Evolutionary conservation across 1,284 basidiomycete genomes (phyloP), one percentile per base, ranked within the genome.

Genomic region (Melampsora americana): DNA sequence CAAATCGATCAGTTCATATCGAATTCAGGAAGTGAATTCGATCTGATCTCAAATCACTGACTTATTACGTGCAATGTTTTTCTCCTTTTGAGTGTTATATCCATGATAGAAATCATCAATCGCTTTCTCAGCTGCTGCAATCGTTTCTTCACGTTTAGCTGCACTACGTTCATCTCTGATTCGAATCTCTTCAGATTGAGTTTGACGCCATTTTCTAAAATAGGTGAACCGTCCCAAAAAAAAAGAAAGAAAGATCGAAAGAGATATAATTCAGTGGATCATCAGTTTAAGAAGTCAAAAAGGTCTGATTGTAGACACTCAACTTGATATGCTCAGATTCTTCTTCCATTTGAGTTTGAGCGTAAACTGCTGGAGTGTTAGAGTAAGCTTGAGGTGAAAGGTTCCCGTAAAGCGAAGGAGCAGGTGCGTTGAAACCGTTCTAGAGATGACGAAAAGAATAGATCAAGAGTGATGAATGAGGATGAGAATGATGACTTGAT

Each of bases 31-130:
- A 14, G 11, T 44, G 42, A 14, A 44, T 14, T 46, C 16, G 32
- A 32, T 62, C 12, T 50, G 60, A 53, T n/a, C 69, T 5, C 39
- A 26, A 53, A 7, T 4, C 23, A 62, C 59, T 81, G 79, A 95
- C 93, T 99, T 99, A 88, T 99, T 99, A 83, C 94, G 90, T 67
- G 90, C 86, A 80, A 99, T 98, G 81, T 89, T 91, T 82, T 89
- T 89, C 85, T 95, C 93, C 86, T 96, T 97, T 85, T 92, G 91
- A 79, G 87, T 86, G 75, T 93, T 89, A 84, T 99, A 98, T 74
- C 92, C 89, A 82, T 93, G 92, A 83, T 99, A 99, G 83, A 98
- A 99, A 81, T 91, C 88, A 84, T 99, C 96, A 79, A 99, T 97
- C 39, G 91, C 87, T 80, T 90, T 88, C 83, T 98, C 94, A 26